phyloP scores from a whole-genome alignment of 495 filamentous ascomycete species.

The Lophium mytilinum region DNA sequence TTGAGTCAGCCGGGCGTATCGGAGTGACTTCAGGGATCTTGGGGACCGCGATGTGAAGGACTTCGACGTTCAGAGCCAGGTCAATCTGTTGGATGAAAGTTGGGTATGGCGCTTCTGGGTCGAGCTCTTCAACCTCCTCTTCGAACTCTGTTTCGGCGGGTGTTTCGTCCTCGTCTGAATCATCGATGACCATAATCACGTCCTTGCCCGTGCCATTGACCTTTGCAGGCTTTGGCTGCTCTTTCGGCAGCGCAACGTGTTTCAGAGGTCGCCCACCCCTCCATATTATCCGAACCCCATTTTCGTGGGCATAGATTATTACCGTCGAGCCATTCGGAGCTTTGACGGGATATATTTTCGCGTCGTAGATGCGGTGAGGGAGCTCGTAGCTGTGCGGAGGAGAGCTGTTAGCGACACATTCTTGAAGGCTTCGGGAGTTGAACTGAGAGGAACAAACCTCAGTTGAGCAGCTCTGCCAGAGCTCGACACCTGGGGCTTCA shows the following conservation, averaged over 20 bases:
- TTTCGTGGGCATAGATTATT: slow-evolving; percentile 73
- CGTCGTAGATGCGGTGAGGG: slow-evolving; percentile 61
- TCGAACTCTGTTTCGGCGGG: slow-evolving; percentile 40
- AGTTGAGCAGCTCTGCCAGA: slow-evolving; percentile 41
- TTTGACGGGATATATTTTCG: slow-evolving; percentile 65
- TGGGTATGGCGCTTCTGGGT: slow-evolving; percentile 44
- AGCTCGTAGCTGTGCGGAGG: slow-evolving; percentile 58
- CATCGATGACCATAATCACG: slow-evolving; percentile 69
- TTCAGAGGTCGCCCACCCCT: slow-evolving; percentile 65
- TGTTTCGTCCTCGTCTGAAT: slow-evolving; percentile 59
- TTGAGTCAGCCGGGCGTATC: slow-evolving; percentile 36
- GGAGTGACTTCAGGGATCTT: slow-evolving; percentile 19
- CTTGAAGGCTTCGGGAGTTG: neutral
- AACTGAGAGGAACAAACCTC: slow-evolving; percentile 33
- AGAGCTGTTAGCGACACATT: neutral
- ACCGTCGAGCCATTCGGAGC: slow-evolving; percentile 80
- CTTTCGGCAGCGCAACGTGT: slow-evolving; percentile 28
- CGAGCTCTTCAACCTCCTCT: slow-evolving; percentile 51
- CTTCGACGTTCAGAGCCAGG: slow-evolving; percentile 29
- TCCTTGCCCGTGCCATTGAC: slow-evolving; percentile 40
- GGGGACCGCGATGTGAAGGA: slow-evolving; percentile 34
- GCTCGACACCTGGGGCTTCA: slow-evolving; percentile 27
- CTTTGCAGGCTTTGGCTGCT: slow-evolving; percentile 30
- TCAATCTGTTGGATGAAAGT: slow-evolving; percentile 33
- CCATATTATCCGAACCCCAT: slow-evolving; percentile 72